Base-by-base conservation (phyloP, 2,329 filamentous ascomycete genomes). In the Penicillium sp. region DNA sequence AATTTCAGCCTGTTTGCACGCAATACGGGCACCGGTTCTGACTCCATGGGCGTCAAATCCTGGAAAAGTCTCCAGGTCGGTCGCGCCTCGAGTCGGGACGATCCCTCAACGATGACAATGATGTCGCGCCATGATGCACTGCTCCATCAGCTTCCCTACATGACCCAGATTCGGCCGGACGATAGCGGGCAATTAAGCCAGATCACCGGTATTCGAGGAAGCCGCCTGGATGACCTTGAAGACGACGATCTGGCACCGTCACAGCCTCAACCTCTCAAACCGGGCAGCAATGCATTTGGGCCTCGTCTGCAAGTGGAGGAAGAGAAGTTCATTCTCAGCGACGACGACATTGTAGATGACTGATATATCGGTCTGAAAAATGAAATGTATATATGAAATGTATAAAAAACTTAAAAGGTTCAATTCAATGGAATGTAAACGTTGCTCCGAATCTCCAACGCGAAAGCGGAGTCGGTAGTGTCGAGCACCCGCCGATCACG, bases 121-220 rank as follows among this genome's bases (percentile, higher is more conserved):
- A 57, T 71, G 47, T 64, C 71, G 16, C 67, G 71, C 2, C 58
- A 63, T 40, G 73, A 76, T 45, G 48, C 70, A 10, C 53, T 96
- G 0, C 81, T 96, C 22, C 90, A 97, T 58, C 85, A 90, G 8
- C 79, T 99, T 0, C 94, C 94, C 0, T 97, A 95, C 69, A 84
- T 94, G 78, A 79, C 86, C 1, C 80, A 83, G 45, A 89, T 96
- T 35, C 54, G 64, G 70, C 61, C 64, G 50, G 63, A 64, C 50
- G 66, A 75, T 22, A 71, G 81, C 2, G 77, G 76, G 45, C 83
- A 87, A 18, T 77, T 92, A 8, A 84, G 87, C 49, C 86, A 81
- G 62, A 81, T 95, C 7, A 86, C 86, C 0, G 44, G 79, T 80
- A 2, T 88, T 91, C 61, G 44, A 2, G 33, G 48, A 2, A 56